These are phyloP conservation scores for Cucumis hystrix DNA, from an alignment of 306 rosid species.

Conservation along the genomic window DNA sequence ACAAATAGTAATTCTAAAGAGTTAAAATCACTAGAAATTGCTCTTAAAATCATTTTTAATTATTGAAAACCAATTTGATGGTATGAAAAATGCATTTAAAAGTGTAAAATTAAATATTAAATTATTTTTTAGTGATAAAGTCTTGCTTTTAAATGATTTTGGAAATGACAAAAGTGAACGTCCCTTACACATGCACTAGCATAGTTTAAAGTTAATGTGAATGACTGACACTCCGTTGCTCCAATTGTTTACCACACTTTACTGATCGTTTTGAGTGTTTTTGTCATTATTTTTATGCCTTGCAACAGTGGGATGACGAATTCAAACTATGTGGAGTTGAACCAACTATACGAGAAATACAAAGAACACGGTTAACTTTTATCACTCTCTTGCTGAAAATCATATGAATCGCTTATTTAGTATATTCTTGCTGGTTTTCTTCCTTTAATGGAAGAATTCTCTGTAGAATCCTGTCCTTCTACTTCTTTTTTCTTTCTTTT, in stretches of 20 bases:
- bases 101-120: too few species aligned
- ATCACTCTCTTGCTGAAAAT: background rate
- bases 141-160: too few species aligned
- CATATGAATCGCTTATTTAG: background rate
- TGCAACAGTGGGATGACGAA: constrained; percentile 68
- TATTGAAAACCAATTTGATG: too few species aligned
- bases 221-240: background rate
- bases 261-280: background rate
- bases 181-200: too few species aligned
- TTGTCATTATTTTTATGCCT: background rate
- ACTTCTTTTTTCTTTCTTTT: background rate
- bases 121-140: too few species aligned
- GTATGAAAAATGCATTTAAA: too few species aligned
- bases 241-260: background rate
- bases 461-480: background rate
- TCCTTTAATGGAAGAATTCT: background rate
- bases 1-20: background rate
- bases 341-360: constrained; percentile 57
- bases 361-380: constrained; percentile 45
- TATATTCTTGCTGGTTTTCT: background rate
- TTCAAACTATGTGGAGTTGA: constrained; percentile 71
- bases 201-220: background rate
- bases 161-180: too few species aligned
- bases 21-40: too few species aligned
- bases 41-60: too few species aligned